These are phyloP conservation scores for Hyparrhenia diplandra DNA, from an alignment of 176 grass and related monocot genomes.

Conservation along the genomic window DNA sequence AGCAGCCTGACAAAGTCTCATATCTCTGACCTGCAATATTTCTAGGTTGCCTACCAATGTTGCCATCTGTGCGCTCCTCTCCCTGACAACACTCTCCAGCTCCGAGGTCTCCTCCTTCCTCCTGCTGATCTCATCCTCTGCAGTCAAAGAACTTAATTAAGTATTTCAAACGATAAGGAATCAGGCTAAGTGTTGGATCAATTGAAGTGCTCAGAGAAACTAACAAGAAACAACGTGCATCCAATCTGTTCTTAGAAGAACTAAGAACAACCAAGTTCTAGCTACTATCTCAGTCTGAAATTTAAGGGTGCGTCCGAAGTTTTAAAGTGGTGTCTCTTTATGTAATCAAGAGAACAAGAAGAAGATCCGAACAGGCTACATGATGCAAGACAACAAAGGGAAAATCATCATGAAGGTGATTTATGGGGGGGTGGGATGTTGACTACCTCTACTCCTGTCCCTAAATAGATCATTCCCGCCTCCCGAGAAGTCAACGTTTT, in stretches of 20 bases:
- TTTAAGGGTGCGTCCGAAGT: neutral
- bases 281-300: neutral
- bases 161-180: constrained; percentile 19
- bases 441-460: too few species aligned
- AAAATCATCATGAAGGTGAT: too few species aligned
- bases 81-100: constrained; percentile 36
- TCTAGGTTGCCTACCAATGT: constrained; percentile 41
- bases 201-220: neutral
- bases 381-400: neutral
- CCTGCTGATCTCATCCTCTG: constrained; percentile 54
- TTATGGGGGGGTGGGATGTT: neutral
- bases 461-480: too few species aligned
- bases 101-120: constrained; percentile 40
- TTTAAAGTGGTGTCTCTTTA: neutral
- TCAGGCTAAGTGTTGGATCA: neutral
- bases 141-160: constrained; percentile 12
- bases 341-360: neutral
- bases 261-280: neutral
- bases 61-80: constrained; percentile 38
- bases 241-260: neutral
- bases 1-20: neutral
- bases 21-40: constrained; percentile 37
- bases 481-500: too few species aligned
- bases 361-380: neutral
- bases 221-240: neutral